These are phyloP conservation scores for Pseudozyma sp. DNA, from an alignment of 1,284 basidiomycete genomes.

Conservation along the genomic window DNA sequence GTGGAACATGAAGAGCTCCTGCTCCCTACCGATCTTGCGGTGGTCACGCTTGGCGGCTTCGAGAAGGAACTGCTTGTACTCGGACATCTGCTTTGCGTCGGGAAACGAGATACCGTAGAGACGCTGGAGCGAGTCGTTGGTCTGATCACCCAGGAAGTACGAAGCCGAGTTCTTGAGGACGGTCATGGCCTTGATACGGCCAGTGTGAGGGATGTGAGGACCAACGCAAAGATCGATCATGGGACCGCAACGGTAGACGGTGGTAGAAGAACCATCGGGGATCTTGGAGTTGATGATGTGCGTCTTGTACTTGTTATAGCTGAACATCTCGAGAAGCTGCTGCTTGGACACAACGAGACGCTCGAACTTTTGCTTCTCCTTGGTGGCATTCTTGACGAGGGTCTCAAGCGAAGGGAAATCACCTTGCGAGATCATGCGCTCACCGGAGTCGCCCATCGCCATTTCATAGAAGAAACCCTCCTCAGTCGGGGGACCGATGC, in stretches of 20 bases:
- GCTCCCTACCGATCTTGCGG: constrained; percentile 79
- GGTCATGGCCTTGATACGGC: constrained; percentile 84
- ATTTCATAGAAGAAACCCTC: constrained; percentile 99
- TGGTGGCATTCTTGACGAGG: constrained; percentile 85
- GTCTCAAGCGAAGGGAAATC: constrained; percentile 94
- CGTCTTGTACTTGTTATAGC: constrained; percentile 99
- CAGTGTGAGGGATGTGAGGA: constrained; percentile 97
- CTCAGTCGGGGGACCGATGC: constrained; percentile 95
- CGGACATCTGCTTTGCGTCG: constrained; percentile 92
- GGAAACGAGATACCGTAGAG: constrained; percentile 99
- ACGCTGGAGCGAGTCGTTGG: constrained; percentile 94
- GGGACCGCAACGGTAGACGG: constrained; percentile 97
- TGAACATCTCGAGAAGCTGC: constrained; percentile 95
- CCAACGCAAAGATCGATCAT: constrained; percentile 98
- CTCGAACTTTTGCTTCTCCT: constrained; percentile 98
- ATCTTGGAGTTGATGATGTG: constrained; percentile 96
- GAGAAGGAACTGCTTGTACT: constrained; percentile 95
- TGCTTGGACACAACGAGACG: constrained; percentile 93
- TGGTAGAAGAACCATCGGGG: constrained; percentile 94
- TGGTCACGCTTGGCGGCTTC: constrained; percentile 99
- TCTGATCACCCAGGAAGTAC: constrained; percentile 95
- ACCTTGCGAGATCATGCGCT: constrained; percentile 69
- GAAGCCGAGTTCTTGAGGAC: constrained; percentile 85
- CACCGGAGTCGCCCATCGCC: constrained; percentile 71
- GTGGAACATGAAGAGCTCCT: constrained; percentile 97